Evolutionary conservation across 164 flowering plant species (phyloP).

Genomic region (Brasenia schreberi): DNA sequence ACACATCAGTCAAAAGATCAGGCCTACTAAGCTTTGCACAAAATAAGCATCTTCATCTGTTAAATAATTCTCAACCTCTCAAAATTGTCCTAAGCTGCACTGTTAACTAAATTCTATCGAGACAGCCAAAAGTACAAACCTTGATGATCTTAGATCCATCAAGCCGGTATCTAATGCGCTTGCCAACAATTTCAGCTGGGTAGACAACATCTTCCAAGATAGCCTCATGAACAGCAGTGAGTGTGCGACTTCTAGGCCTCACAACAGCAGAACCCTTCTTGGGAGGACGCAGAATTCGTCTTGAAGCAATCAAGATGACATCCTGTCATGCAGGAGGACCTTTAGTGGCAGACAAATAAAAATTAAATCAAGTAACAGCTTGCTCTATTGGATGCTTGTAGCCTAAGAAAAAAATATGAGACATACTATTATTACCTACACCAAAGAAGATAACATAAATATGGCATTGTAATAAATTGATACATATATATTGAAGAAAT

Average conservation of each 20-base stretch:
- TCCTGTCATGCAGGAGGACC: conserved; percentile 27
- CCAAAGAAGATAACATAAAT: too few species aligned
- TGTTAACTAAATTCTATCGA: too few species aligned
- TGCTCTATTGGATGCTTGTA: too few species aligned
- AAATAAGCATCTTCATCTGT: too few species aligned
- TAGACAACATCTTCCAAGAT: conserved; percentile 72
- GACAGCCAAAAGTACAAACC: conserved; percentile 20
- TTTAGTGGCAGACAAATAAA: too few species aligned
- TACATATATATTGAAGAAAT: too few species aligned
- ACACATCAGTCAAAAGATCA: background rate
- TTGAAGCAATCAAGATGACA: conserved; percentile 67
- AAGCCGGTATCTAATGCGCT: conserved; percentile 63
- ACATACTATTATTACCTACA: too few species aligned
- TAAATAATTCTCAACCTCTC: too few species aligned
- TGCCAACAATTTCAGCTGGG: conserved; percentile 96
- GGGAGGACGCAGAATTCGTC: conserved; percentile 84
- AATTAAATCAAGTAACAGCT: too few species aligned
- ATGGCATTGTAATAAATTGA: too few species aligned
- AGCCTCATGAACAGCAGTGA: conserved; percentile 86
- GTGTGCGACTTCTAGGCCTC: conserved; percentile 74
- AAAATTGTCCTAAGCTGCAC: too few species aligned
- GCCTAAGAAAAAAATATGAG: too few species aligned
- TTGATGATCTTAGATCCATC: conserved; percentile 89
- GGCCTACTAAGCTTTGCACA: background rate
- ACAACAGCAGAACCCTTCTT: conserved; percentile 88